Evolutionary conservation across 257 asterid species (phyloP).

Genomic region (Thymus mandschuricus): DNA sequence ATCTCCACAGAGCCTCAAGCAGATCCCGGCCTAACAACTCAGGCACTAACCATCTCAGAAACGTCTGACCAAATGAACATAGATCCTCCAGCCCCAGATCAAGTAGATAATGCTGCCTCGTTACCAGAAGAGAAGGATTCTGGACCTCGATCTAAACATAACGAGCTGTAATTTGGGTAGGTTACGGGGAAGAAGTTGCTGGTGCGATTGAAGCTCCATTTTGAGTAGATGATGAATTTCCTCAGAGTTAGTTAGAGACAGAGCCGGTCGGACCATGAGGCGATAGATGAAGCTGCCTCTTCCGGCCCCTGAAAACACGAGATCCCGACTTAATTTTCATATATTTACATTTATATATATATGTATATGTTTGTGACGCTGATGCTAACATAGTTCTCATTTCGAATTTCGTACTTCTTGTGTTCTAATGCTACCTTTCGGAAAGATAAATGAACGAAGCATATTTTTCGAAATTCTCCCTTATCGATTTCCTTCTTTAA

Average conservation of each 20-base stretch:
- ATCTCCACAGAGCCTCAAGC: conserved; percentile 32
- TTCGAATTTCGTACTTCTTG: too few relatives aligned
- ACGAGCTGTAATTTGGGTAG: neutral
- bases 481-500: too few relatives aligned
- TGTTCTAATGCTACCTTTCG: too few relatives aligned
- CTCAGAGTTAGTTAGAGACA: neutral
- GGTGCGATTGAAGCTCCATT: conserved; percentile 15
- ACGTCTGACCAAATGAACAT: conserved; percentile 45
- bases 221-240: neutral
- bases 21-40: conserved; percentile 34
- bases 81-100: conserved; percentile 41
- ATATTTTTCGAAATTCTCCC: too few relatives aligned
- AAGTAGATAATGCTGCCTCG: conserved; percentile 24
- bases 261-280: too few relatives aligned
- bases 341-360: too few relatives aligned
- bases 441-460: too few relatives aligned
- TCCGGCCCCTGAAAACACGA: too few relatives aligned
- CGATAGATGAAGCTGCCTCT: too few relatives aligned
- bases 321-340: too few relatives aligned
- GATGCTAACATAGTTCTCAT: too few relatives aligned
- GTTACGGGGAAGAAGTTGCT: conserved; percentile 9
- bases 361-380: too few relatives aligned
- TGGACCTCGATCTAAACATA: conserved; percentile 24
- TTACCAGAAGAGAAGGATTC: conserved; percentile 38
- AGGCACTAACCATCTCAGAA: conserved; percentile 28